Conservation (phyloP, 2,329 filamentous ascomycete species). For the Arthroderma sp. region DNA sequence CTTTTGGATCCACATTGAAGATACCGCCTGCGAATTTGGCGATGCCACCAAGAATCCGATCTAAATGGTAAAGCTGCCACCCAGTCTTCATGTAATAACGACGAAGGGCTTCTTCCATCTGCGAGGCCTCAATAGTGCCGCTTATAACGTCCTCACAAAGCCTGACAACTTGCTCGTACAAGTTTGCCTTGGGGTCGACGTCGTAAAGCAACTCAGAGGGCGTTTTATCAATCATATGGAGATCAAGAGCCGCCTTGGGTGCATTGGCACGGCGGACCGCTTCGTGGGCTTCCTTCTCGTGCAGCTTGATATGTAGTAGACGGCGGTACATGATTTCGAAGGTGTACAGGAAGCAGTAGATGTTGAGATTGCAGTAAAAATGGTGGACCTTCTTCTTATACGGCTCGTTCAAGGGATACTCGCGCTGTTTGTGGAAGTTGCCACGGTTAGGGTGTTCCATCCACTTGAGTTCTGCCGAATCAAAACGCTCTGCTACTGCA, state of each 20-base stretch:
- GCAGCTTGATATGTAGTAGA: constrained; percentile 69
- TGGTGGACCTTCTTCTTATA: constrained; percentile 73
- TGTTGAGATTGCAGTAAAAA: constrained; percentile 78
- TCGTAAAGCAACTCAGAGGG: constrained; percentile 61
- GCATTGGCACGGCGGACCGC: constrained; percentile 61
- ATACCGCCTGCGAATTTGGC: constrained; percentile 71
- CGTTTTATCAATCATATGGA: constrained; percentile 71
- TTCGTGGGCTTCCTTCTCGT: constrained; percentile 57
- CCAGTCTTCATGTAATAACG: constrained; percentile 84
- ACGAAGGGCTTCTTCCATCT: constrained; percentile 80
- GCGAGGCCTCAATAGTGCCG: constrained; percentile 65
- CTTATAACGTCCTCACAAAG: constrained; percentile 79
- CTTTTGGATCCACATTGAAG: constrained; percentile 73
- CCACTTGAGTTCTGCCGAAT: constrained; percentile 40
- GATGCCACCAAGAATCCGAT: constrained; percentile 71
- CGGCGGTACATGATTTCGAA: constrained; percentile 85
- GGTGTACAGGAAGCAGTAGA: constrained; percentile 90
- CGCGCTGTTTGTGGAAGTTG: constrained; percentile 40
- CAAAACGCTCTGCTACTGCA: constrained; percentile 31
- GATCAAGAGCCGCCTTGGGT: constrained; percentile 66
- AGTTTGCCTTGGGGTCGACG: constrained; percentile 51
- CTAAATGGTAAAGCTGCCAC: constrained; percentile 87
- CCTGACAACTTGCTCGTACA: constrained; percentile 73
- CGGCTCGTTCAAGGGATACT: constrained; percentile 62
- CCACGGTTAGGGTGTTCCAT: constrained; percentile 46